Evolutionary conservation across 129 eudicot genomes (phyloP).

Genomic region (Chrysanthemum seticuspe): DNA sequence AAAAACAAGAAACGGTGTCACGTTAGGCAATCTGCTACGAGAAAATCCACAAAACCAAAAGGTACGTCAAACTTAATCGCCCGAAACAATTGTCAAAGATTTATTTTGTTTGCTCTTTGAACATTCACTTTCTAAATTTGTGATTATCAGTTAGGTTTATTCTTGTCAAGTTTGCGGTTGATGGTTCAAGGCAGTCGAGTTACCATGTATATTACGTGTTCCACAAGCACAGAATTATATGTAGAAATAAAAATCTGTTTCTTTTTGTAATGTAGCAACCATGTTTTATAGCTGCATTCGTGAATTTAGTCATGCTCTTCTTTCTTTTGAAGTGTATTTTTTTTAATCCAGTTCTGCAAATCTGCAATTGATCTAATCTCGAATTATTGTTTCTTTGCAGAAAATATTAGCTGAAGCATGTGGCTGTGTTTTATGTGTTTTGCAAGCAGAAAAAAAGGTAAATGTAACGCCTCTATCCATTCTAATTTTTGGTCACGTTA

Average conservation of each 20-base stretch:
- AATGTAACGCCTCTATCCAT: conserved; percentile 7
- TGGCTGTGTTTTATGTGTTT: conserved; percentile 12
- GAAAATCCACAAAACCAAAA: too few relatives aligned
- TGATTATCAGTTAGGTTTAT: neutral
- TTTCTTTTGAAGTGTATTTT: neutral
- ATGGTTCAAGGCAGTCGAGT: neutral
- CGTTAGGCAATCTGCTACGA: too few relatives aligned
- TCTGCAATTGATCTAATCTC: neutral
- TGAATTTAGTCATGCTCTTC: neutral
- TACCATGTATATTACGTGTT: conserved; percentile 7
- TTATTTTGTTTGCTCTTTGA: too few relatives aligned
- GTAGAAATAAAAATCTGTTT: neutral
- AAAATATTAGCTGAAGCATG: neutral
- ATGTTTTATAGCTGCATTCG: neutral
- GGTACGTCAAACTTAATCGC: too few relatives aligned
- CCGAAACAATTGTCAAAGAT: too few relatives aligned
- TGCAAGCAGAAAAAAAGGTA: conserved; percentile 21
- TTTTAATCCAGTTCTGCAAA: neutral
- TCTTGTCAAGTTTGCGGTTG: neutral
- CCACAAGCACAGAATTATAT: neutral
- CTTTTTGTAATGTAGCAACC: neutral
- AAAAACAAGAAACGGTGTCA: too few relatives aligned
- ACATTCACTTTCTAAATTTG: too few relatives aligned
- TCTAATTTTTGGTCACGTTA: conserved; percentile 4
- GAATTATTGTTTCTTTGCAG: conserved; percentile 2